A percentile compares a stretch with the other conserved stretches of the same genome.
Evolutionary conservation across 2,329 filamentous ascomycete genomes (phyloP).

Genomic region (Cladorrhinum sp.): DNA sequence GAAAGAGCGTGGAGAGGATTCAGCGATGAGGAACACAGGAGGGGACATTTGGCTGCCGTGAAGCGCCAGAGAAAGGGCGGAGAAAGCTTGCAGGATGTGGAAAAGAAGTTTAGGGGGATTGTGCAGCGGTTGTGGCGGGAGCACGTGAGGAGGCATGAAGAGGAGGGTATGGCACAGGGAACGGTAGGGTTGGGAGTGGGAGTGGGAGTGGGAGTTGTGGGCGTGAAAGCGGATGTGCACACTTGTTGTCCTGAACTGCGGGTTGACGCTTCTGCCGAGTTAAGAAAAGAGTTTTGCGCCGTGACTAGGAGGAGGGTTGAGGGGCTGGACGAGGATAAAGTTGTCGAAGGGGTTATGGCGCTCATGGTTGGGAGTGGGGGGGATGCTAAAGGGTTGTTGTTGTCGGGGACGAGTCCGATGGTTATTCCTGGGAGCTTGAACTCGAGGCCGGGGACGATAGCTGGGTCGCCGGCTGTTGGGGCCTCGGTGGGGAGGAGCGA

Average conservation of each 20-base stretch:
- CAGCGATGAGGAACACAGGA: conserved; percentile 44
- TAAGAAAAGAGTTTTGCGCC: conserved; percentile 50
- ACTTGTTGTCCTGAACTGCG: conserved; percentile 50
- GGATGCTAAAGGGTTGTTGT: background rate
- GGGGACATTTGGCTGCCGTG: conserved; percentile 43
- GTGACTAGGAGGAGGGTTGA: conserved; percentile 41
- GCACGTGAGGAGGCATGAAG: conserved; percentile 48
- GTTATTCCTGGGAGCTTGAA: background rate
- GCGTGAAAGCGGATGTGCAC: conserved; percentile 17
- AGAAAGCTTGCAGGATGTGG: conserved; percentile 32
- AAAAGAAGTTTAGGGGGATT: conserved; percentile 29
- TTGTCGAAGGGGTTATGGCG: conserved; percentile 46
- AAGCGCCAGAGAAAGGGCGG: conserved; percentile 35
- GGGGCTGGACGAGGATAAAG: conserved; percentile 41
- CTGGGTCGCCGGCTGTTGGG: background rate
- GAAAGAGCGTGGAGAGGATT: conserved; percentile 74
- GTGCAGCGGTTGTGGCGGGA: conserved; percentile 44
- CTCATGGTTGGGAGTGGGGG: conserved; percentile 17
- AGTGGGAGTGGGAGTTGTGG: conserved; percentile 17
- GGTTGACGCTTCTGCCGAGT: conserved; percentile 45
- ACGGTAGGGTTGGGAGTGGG: background rate
- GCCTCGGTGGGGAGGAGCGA: conserved; percentile 26
- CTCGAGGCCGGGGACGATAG: background rate
- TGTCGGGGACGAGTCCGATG: background rate
- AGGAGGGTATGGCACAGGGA: conserved; percentile 33